Evolutionary conservation across 1,139 yeast species (phyloP).

Genomic region (Yamadazyma dushanensis): DNA sequence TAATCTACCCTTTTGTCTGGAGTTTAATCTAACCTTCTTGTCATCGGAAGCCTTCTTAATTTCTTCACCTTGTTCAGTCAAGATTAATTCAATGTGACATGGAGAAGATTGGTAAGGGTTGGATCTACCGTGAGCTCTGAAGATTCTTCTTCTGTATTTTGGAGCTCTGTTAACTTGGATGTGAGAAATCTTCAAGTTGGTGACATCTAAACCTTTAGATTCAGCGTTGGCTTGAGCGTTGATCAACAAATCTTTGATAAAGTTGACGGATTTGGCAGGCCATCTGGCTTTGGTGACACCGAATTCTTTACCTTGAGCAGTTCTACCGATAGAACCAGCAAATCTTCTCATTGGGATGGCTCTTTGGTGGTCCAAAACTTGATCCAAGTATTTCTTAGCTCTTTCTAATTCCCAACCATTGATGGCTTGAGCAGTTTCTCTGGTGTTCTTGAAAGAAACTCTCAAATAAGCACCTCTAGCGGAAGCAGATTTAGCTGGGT

Average conservation of each 20-base stretch:
- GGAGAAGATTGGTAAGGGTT: constrained; percentile 99
- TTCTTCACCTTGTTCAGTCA: constrained; percentile 93
- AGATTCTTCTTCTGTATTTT: constrained; percentile 99
- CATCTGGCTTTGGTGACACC: constrained; percentile 99
- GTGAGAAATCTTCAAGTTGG: constrained; percentile 93
- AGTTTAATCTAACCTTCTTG: constrained; percentile 75
- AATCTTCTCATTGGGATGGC: constrained; percentile 99
- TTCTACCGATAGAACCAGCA: constrained; percentile 96
- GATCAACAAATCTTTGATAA: constrained; percentile 89
- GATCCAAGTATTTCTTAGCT: constrained; percentile 95
- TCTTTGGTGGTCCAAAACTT: constrained; percentile 97
- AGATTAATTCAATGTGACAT: constrained; percentile 96
- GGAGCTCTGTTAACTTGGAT: constrained; percentile 99
- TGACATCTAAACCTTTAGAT: constrained; percentile 96
- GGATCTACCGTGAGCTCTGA: constrained; percentile 99
- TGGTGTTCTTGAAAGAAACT: constrained; percentile 99
- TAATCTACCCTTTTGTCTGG: constrained; percentile 93
- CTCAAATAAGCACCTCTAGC: constrained; percentile 99
- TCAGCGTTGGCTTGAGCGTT: constrained; percentile 99
- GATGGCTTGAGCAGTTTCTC: constrained; percentile 98
- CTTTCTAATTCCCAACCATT: constrained; percentile 96
- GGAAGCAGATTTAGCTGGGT: constrained; percentile 99
- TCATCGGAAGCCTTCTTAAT: constrained; percentile 92
- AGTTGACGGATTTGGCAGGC: constrained; percentile 99
- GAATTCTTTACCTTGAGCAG: constrained; percentile 99